A percentile compares a stretch with the other conserved stretches of the same genome.
Evolutionary conservation across 345 rosid species (phyloP).

Genomic region (Kernera saxatilis): DNA sequence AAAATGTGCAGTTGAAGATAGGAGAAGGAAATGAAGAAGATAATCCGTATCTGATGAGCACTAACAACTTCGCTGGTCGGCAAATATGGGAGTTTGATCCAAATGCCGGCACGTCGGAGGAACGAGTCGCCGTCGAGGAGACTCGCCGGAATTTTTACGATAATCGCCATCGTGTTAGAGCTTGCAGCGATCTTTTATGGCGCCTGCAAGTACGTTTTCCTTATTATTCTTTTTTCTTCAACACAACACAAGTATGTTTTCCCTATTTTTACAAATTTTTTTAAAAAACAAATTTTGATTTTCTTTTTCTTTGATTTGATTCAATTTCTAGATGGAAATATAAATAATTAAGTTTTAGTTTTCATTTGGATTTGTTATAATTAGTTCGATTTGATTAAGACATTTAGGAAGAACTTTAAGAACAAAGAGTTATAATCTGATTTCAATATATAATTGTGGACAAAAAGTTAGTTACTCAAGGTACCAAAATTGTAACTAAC

Average conservation of each 20-base stretch:
- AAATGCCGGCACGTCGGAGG: constrained; percentile 31
- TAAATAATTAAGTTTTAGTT: no score
- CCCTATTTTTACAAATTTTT: no score
- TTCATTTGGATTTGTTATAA: no score
- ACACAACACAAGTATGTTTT: no score
- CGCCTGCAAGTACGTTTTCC: constrained; percentile 34
- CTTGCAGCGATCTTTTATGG: constrained; percentile 38
- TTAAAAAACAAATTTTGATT: no score
- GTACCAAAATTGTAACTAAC: no score
- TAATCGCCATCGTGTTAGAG: constrained; percentile 30
- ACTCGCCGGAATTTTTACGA: constrained; percentile 32
- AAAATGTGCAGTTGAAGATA: constrained; percentile 41
- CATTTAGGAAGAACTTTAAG: background rate
- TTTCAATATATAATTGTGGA: background rate
- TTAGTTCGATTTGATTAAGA: background rate
- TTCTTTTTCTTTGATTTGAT: no score
- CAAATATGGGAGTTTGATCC: constrained; percentile 39
- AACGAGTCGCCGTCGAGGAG: constrained; percentile 26
- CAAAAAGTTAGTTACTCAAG: no score
- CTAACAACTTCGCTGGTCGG: constrained; percentile 33
- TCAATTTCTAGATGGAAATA: no score
- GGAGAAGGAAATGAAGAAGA: constrained; percentile 24
- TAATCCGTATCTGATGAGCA: constrained; percentile 27
- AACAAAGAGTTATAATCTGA: background rate
- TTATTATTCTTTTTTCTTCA: no score